Base-by-base conservation (phyloP, 2,329 filamentous ascomycete species). In the Pyrenophora graminea region DNA sequence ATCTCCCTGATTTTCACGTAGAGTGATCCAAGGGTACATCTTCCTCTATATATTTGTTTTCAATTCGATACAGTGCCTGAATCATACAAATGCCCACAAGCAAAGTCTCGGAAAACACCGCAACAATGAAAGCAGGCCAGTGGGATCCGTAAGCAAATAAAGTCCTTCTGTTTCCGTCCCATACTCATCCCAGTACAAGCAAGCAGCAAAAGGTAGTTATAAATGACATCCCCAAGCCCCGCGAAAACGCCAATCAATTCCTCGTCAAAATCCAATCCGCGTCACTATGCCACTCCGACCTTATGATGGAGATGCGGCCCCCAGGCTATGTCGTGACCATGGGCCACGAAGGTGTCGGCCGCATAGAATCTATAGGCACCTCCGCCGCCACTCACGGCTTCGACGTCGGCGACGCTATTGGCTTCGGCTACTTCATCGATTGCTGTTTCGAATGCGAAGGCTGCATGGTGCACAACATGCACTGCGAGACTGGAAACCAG, bases 381-480 rank as follows among this genome's bases (percentile, higher is more conserved):
- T 67, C 63, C 3, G 68, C 73, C 3, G 64, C 70, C 44, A 57
- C 53, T 39, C 74, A 74, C 42, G 76, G 76, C 3, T 77, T 79
- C 62, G 63, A 69, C 17, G 55, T 74, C 6, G 77, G 78, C 13
- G 76, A 80, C 48, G 64, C 68, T 1, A 73, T 80, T 42, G 79
- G 78, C 21, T 77, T 78, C 51, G 71, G 77, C 25, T 78, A 78
- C 53, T 77, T 79, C 61, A 69, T 75, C 25, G 72, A 72, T 4
- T 75, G 72, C 53, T 80, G 79, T 56, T 77, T 78, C 52, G 73
- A 75, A 45, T 81, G 79, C 59, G 69, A 75, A 17, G 77, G 76
- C 10, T 81, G 79, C 64, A 66, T 71, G 67, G 62, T 77, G 2
- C 76, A 78, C 55, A 78, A 79, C 51, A 50, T 74, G 39, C 63